Conservation (phyloP, 1,284 basidiomycete genomes). For the Cystobasidium sp. region DNA sequence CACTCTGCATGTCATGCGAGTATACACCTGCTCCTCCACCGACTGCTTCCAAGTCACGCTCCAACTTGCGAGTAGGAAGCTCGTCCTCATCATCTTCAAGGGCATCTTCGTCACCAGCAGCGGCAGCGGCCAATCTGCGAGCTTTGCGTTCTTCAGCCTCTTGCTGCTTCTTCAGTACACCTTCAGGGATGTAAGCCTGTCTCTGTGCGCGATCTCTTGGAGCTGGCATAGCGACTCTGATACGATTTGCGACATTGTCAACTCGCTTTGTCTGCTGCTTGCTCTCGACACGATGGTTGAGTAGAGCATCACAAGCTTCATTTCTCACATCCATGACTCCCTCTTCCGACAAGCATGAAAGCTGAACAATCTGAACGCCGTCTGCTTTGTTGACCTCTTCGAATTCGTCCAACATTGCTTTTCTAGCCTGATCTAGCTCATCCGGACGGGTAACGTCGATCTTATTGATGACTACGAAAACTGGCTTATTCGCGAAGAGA, state of each 20-base stretch:
- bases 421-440: conserved; percentile 75
- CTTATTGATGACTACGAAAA: conserved; percentile 92
- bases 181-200: conserved; percentile 82
- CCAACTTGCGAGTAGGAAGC: conserved; percentile 64
- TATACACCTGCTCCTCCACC: conserved; percentile 87
- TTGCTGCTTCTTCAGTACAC: conserved; percentile 64
- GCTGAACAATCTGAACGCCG: conserved; percentile 65
- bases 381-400: conserved; percentile 72
- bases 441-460: conserved; percentile 84
- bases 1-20: conserved; percentile 85
- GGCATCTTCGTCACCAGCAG: conserved; percentile 76
- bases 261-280: conserved; percentile 94
- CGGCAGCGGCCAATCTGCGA: conserved; percentile 9
- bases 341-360: conserved; percentile 91
- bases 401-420: conserved; percentile 81
- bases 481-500: conserved; percentile 87
- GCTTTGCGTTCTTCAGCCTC: conserved; percentile 37
- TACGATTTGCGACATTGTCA: conserved; percentile 85
- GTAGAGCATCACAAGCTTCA: conserved; percentile 85
- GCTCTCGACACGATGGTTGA: conserved; percentile 87
- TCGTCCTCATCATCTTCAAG: conserved; percentile 60
- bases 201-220: conserved; percentile 82
- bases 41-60: conserved; percentile 78
- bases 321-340: conserved; percentile 94
- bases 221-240: conserved; percentile 88